Percentiles rank a stretch among this genome's conserved stretches.
phyloP scores from a whole-genome alignment of 257 asterid genomes.

The Solanum medicagineum region DNA sequence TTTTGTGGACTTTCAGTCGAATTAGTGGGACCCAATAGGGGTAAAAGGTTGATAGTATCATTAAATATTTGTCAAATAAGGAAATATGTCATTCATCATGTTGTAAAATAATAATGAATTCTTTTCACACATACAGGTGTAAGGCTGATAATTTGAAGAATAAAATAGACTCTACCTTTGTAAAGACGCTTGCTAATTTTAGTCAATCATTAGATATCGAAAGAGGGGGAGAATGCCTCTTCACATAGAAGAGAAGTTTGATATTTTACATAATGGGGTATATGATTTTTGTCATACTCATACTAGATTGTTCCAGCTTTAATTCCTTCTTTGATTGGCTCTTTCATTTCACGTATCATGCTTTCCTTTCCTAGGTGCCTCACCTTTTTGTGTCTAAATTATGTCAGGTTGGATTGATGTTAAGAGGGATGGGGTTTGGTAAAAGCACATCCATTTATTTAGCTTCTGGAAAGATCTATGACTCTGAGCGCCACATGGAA shows the following conservation, averaged over 20 bases:
- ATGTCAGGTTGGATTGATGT: slow-evolving; percentile 90
- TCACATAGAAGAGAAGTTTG: not conserved
- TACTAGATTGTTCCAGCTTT: not conserved
- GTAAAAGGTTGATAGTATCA: not conserved
- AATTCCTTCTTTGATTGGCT: not conserved
- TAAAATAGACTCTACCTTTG: not conserved
- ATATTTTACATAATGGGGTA: not conserved
- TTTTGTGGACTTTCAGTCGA: not conserved
- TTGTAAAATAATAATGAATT: not conserved
- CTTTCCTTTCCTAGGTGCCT: not conserved
- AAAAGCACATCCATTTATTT: slow-evolving; percentile 69
- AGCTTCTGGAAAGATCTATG: slow-evolving; percentile 92
- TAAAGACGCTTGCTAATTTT: not conserved
- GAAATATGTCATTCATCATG: not conserved
- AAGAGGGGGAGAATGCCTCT: not conserved
- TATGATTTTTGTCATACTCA: not conserved
- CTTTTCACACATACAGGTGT: not conserved
- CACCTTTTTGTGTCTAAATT: not conserved
- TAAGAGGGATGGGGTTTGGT: slow-evolving; percentile 96
- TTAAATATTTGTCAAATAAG: not conserved
- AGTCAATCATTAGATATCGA: not conserved
- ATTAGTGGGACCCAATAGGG: not conserved
- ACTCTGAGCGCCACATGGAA: slow-evolving; percentile 86
- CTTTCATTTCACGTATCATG: not conserved
- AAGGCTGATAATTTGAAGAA: not conserved